These are phyloP conservation scores for Coemansia sp. DNA, from an alignment of 192 early-diverging fungal genomes.

Conservation along the genomic window DNA sequence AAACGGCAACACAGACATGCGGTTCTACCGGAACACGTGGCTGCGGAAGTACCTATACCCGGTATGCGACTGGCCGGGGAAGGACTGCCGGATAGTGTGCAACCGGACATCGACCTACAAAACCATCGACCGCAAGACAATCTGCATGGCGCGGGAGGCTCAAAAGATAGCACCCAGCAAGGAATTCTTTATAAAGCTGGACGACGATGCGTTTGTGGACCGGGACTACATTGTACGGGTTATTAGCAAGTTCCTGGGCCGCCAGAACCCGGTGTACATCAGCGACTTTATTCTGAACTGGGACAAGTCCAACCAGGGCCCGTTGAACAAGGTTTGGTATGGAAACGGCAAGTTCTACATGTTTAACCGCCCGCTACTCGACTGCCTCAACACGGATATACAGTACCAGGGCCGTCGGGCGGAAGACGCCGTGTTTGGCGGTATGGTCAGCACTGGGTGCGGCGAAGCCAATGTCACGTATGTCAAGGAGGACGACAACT, in stretches of 20 bases:
- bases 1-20: conserved; percentile 44
- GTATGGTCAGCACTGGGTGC: conserved; percentile 39
- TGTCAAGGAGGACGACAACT: conserved; percentile 27
- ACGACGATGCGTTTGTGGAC: conserved; percentile 41
- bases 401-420: conserved; percentile 17
- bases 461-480: conserved; percentile 21
- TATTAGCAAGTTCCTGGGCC: conserved; percentile 8
- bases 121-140: conserved; percentile 26
- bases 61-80: conserved; percentile 36
- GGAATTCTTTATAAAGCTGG: conserved; percentile 42
- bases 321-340: conserved; percentile 13
- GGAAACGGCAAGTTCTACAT: conserved; percentile 48
- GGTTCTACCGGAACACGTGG: conserved; percentile 44
- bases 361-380: conserved; percentile 28
- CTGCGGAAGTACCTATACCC: conserved; percentile 31
- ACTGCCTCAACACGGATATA: conserved; percentile 20
- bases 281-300: conserved; percentile 6
- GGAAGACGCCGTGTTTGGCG: conserved; percentile 41
- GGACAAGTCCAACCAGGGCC: conserved; percentile 4
- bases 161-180: conserved; percentile 13
- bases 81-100: conserved; percentile 36
- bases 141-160: conserved; percentile 20
- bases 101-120: conserved; percentile 26
- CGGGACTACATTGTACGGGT: conserved; percentile 22
- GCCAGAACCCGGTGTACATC: conserved; percentile 30